Evolutionary conservation across 2,329 filamentous ascomycete genomes (phyloP).

Genomic region (Metarhizium humberi): DNA sequence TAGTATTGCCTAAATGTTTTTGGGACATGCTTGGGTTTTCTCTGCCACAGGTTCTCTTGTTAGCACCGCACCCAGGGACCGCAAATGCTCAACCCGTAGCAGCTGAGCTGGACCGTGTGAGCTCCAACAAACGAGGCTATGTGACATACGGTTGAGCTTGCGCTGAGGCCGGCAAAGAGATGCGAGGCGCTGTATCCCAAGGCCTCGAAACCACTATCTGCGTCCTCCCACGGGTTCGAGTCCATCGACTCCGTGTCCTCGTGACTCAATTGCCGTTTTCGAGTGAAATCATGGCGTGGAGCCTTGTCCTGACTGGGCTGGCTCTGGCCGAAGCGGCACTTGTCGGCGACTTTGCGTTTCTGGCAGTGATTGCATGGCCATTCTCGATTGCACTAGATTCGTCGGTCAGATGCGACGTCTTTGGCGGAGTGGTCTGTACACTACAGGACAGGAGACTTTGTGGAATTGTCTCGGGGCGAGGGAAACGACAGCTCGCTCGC

Average conservation of each 20-base stretch:
- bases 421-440: neutral
- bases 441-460: neutral
- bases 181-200: constrained; percentile 27
- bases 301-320: constrained; percentile 15
- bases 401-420: neutral
- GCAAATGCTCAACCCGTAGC: neutral
- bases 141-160: neutral
- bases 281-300: constrained; percentile 8
- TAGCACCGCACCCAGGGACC: neutral
- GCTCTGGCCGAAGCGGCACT: constrained; percentile 20
- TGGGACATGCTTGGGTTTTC: constrained; percentile 9
- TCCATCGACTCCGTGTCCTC: constrained; percentile 11
- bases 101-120: neutral
- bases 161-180: constrained; percentile 18
- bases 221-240: constrained; percentile 15
- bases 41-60: constrained; percentile 2
- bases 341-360: constrained; percentile 28
- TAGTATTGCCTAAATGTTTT: constrained; percentile 13
- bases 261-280: constrained; percentile 15
- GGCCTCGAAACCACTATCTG: constrained; percentile 20
- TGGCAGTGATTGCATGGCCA: constrained; percentile 31
- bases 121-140: neutral
- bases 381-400: constrained; percentile 26
- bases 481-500: too few relatives aligned
- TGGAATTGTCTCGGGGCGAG: too few relatives aligned